These are phyloP conservation scores for Metroxylon sagu DNA, from an alignment of 176 grass and related monocot species.

Conservation along the genomic window DNA sequence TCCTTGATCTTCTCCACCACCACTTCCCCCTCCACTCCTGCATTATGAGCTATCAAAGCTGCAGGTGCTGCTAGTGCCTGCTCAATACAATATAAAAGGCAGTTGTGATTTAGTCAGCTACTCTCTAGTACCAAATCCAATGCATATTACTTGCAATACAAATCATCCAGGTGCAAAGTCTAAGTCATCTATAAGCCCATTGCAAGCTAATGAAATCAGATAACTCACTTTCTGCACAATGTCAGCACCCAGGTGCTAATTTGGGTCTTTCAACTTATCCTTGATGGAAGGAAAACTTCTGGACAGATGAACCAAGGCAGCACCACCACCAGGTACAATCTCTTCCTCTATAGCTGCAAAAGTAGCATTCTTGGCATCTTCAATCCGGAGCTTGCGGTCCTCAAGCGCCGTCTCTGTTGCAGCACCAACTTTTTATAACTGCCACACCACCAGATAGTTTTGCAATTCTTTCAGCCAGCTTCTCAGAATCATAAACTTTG, in stretches of 20 bases:
- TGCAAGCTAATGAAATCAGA: neutral
- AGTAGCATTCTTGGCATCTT: constrained; percentile 9
- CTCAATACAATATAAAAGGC: neutral
- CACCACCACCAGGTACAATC: constrained; percentile 3
- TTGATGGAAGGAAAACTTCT: neutral
- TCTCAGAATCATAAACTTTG: constrained; percentile 10
- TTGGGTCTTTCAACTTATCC: constrained; percentile 2
- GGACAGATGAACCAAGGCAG: constrained; percentile 5
- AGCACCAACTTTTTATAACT: constrained; percentile 9
- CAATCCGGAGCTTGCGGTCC: constrained; percentile 5
- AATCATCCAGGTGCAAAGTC: too few species aligned
- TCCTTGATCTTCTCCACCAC: constrained; percentile 15
- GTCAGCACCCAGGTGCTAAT: constrained; percentile 6
- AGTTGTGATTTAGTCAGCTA: too few species aligned
- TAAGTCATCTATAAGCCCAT: too few species aligned
- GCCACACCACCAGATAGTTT: constrained; percentile 5
- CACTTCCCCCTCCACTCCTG: constrained; percentile 6
- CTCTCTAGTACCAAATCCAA: too few species aligned
- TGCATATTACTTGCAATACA: too few species aligned
- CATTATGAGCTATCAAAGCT: neutral
- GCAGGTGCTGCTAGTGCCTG: constrained; percentile 5
- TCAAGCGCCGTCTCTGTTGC: constrained; percentile 9
- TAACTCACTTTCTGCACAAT: constrained; percentile 9
- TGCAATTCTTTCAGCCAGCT: constrained; percentile 10
- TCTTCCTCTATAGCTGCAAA: constrained; percentile 13